These are phyloP conservation scores for Podospora pseudopauciseta DNA, from an alignment of 495 filamentous ascomycete species.

Conservation along the genomic window DNA sequence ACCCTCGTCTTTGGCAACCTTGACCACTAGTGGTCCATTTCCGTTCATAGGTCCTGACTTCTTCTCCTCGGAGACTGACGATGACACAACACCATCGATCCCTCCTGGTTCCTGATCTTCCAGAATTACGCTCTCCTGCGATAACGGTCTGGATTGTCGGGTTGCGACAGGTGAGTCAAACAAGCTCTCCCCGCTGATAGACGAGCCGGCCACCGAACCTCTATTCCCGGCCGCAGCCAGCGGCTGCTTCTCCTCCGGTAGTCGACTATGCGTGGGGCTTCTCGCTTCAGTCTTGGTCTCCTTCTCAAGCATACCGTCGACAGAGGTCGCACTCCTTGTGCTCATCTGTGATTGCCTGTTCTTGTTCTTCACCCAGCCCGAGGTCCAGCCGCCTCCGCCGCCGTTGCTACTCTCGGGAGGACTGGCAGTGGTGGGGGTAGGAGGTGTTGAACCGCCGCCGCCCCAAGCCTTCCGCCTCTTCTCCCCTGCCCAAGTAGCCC, in stretches of 20 bases:
- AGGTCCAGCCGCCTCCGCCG: slow-evolving; percentile 35
- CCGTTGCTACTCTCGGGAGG: neutral
- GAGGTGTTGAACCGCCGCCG: slow-evolving; percentile 19
- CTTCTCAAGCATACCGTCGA: slow-evolving; percentile 28
- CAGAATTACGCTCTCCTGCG: neutral
- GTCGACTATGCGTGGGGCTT: neutral
- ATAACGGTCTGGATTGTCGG: neutral
- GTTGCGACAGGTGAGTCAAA: neutral
- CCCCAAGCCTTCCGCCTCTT: slow-evolving; percentile 63
- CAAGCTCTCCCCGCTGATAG: neutral
- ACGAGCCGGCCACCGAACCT: slow-evolving; percentile 4
- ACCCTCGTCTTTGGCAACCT: neutral
- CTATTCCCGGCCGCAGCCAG: neutral
- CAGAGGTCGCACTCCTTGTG: slow-evolving; percentile 11
- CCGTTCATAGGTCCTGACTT: neutral
- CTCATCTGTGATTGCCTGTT: slow-evolving; percentile 33
- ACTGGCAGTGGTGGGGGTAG: neutral
- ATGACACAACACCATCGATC: slow-evolving; percentile 3
- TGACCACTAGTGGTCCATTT: neutral
- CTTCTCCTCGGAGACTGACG: neutral
- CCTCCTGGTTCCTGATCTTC: neutral
- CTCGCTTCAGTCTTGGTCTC: slow-evolving; percentile 8
- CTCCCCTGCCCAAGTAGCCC: slow-evolving; percentile 92
- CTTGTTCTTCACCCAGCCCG: slow-evolving; percentile 37
- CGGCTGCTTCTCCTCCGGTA: neutral